phyloP scores from a whole-genome alignment of 257 asterid species.

The Nicotiana undulata region DNA sequence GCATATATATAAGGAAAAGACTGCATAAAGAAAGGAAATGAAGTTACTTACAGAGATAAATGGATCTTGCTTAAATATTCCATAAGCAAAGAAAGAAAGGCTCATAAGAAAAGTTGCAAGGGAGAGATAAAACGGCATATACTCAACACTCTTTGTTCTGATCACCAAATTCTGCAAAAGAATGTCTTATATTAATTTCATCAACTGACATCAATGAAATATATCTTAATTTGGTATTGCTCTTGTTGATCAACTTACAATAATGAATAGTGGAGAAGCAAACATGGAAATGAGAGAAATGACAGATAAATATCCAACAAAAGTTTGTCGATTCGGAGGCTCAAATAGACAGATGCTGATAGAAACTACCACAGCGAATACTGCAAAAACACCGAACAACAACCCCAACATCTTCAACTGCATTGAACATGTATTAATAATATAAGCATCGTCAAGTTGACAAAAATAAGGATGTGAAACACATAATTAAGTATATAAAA shows the following conservation, averaged over 20 bases:
- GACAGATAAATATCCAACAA: conserved; percentile 67
- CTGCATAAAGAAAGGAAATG: background rate
- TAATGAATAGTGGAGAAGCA: conserved; percentile 76
- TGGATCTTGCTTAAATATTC: conserved; percentile 56
- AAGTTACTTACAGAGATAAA: conserved; percentile 56
- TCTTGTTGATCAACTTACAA: conserved; percentile 39
- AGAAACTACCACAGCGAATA: conserved; percentile 36
- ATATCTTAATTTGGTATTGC: background rate
- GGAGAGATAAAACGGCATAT: conserved; percentile 86
- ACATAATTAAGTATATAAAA: background rate
- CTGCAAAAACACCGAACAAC: conserved; percentile 37
- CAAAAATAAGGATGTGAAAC: background rate
- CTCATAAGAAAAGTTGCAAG: conserved; percentile 86
- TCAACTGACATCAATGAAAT: background rate
- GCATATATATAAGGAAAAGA: background rate
- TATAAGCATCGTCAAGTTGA: background rate
- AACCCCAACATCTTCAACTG: conserved; percentile 31
- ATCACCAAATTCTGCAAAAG: conserved; percentile 69
- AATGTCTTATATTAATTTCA: background rate
- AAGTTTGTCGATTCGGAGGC: conserved; percentile 56
- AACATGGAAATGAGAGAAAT: conserved; percentile 78
- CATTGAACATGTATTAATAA: conserved; percentile 1
- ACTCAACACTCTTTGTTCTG: conserved; percentile 70
- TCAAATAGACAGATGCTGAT: conserved; percentile 50
- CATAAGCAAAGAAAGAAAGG: conserved; percentile 67